These are phyloP conservation scores for Serendipita sp. DNA, from an alignment of 768 basidiomycete genomes.

Conservation along the genomic window DNA sequence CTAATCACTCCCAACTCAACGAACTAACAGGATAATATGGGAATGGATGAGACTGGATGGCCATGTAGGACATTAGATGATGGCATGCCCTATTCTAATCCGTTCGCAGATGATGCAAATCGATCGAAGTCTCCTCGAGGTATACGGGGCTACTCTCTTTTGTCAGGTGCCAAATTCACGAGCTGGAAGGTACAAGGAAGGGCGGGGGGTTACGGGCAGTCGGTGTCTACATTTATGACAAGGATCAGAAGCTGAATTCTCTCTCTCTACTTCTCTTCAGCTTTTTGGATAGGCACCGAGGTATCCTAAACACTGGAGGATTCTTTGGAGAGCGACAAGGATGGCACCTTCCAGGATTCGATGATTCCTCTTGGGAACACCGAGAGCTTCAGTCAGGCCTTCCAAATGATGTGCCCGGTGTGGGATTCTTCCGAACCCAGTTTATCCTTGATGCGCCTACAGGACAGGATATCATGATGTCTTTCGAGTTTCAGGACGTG, in stretches of 20 bases:
- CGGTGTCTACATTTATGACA: constrained; percentile 12
- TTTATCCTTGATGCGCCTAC: constrained; percentile 46
- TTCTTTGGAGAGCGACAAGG: constrained; percentile 53
- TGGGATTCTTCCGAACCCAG: constrained; percentile 69
- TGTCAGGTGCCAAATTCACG: constrained; percentile 33
- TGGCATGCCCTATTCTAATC: neutral
- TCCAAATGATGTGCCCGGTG: constrained; percentile 41
- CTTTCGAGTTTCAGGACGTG: constrained; percentile 51
- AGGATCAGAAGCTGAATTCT: neutral
- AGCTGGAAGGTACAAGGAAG: constrained; percentile 66
- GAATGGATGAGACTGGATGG: constrained; percentile 41
- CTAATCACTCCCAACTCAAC: neutral
- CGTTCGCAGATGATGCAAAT: constrained; percentile 27
- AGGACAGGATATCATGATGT: constrained; percentile 51
- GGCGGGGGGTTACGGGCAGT: constrained; percentile 54
- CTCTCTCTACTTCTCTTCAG: constrained; percentile 30
- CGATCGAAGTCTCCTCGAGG: constrained; percentile 61
- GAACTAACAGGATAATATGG: constrained; percentile 54
- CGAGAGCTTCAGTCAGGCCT: constrained; percentile 46
- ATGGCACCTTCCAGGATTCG: constrained; percentile 62
- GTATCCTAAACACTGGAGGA: constrained; percentile 59
- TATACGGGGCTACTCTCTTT: constrained; percentile 59
- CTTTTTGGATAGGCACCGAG: constrained; percentile 56
- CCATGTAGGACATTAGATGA: constrained; percentile 30
- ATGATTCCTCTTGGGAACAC: constrained; percentile 40